Evolutionary conservation across 1,284 basidiomycete species (phyloP).

Genomic region (Hypsizygus ulmarius): DNA sequence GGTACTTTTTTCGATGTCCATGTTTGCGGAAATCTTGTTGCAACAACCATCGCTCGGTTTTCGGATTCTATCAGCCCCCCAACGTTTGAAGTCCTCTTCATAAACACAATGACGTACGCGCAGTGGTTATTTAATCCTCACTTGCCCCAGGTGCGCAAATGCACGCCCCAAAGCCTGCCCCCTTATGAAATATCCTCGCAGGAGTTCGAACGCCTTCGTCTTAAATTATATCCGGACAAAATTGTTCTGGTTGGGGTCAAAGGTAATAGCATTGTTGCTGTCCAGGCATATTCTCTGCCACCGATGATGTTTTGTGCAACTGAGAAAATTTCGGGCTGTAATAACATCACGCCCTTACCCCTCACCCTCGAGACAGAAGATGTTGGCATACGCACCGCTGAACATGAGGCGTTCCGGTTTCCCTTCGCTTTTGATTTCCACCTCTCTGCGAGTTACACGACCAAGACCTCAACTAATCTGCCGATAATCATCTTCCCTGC

Average conservation of each 20-base stretch:
- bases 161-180: neutral
- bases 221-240: conserved; percentile 17
- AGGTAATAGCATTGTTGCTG: conserved; percentile 11
- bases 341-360: neutral
- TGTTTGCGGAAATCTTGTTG: conserved; percentile 31
- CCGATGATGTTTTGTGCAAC: neutral
- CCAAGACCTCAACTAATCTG: neutral
- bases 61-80: conserved; percentile 20
- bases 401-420: conserved; percentile 8
- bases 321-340: neutral
- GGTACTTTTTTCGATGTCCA: conserved; percentile 26
- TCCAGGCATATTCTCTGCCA: conserved; percentile 17
- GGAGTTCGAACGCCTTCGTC: conserved; percentile 21
- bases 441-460: conserved; percentile 7
- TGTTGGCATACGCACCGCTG: neutral
- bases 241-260: conserved; percentile 19
- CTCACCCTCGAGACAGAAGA: neutral
- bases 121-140: conserved; percentile 30
- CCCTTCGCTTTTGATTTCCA: conserved; percentile 14
- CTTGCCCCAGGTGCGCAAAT: conserved; percentile 29
- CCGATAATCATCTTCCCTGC: conserved; percentile 14
- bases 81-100: conserved; percentile 36
- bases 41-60: conserved; percentile 33
- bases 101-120: conserved; percentile 30
- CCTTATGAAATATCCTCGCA: conserved; percentile 7